Conservation (phyloP, 176 grass and related monocot genomes). For the Eleusine coracana region DNA sequence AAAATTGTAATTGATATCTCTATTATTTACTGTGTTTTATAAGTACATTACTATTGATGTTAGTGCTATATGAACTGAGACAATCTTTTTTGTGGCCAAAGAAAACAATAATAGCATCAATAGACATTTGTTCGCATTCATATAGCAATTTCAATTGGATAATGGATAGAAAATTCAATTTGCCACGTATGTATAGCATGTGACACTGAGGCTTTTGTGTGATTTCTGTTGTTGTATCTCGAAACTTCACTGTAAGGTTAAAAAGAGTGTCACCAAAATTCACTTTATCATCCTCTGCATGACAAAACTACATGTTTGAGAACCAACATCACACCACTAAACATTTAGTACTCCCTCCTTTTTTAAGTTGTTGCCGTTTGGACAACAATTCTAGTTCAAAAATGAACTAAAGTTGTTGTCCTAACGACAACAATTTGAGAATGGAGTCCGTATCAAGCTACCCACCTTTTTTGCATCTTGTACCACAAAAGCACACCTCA, state of each 20-base stretch:
- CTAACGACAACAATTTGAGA: too few relatives aligned
- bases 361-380: too few relatives aligned
- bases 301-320: not conserved
- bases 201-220: conserved; percentile 33
- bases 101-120: not conserved
- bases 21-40: not conserved
- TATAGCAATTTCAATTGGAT: conserved; percentile 7
- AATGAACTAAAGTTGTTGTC: too few relatives aligned
- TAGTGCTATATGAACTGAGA: not conserved
- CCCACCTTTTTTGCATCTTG: not conserved
- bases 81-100: not conserved
- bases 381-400: too few relatives aligned
- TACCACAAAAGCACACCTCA: not conserved
- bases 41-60: not conserved
- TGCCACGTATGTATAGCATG: not conserved
- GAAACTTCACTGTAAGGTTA: not conserved
- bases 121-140: not conserved
- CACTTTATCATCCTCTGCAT: not conserved
- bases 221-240: not conserved
- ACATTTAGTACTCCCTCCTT: not conserved
- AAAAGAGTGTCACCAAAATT: too few relatives aligned
- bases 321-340: not conserved
- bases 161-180: not conserved
- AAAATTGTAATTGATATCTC: not conserved
- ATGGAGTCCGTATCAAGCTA: not conserved